Percentiles rank a stretch among this genome's conserved stretches.
Conservation (phyloP, 2,329 filamentous ascomycete genomes). For the Lecanoromycetidae sp. region DNA sequence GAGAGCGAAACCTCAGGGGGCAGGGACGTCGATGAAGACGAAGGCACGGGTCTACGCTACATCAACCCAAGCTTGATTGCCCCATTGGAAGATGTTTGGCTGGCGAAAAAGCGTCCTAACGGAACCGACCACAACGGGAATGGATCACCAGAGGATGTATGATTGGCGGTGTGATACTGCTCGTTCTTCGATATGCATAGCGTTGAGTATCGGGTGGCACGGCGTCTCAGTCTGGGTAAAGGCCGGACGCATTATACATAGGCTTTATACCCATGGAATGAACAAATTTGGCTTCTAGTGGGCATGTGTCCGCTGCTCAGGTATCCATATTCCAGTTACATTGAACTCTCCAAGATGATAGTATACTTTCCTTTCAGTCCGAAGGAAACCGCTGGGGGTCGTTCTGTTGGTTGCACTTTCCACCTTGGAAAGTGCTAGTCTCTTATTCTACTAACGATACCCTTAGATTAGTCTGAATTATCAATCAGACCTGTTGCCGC, state of each 20-base stretch:
- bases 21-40: conserved; percentile 59
- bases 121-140: not conserved
- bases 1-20: conserved; percentile 31
- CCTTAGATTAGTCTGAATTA: too few relatives aligned
- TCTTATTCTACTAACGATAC: too few relatives aligned
- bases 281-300: not conserved
- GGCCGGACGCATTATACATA: not conserved
- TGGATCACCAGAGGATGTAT: conserved; percentile 5
- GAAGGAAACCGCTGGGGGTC: too few relatives aligned
- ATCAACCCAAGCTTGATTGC: conserved; percentile 62
- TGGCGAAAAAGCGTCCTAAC: conserved; percentile 26
- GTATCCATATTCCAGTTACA: too few relatives aligned
- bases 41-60: conserved; percentile 58
- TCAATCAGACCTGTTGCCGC: too few relatives aligned
- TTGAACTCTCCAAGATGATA: too few relatives aligned
- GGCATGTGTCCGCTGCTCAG: too few relatives aligned
- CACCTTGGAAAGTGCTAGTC: too few relatives aligned
- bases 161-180: not conserved
- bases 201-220: not conserved
- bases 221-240: too few relatives aligned
- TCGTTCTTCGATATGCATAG: not conserved
- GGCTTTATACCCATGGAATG: conserved; percentile 7
- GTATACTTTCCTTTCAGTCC: too few relatives aligned
- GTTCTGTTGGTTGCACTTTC: too few relatives aligned
- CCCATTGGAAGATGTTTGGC: conserved; percentile 61